Evolutionary conservation across 2,329 filamentous ascomycete genomes (phyloP).

Genomic region (Coniochaeta ligniaria): DNA sequence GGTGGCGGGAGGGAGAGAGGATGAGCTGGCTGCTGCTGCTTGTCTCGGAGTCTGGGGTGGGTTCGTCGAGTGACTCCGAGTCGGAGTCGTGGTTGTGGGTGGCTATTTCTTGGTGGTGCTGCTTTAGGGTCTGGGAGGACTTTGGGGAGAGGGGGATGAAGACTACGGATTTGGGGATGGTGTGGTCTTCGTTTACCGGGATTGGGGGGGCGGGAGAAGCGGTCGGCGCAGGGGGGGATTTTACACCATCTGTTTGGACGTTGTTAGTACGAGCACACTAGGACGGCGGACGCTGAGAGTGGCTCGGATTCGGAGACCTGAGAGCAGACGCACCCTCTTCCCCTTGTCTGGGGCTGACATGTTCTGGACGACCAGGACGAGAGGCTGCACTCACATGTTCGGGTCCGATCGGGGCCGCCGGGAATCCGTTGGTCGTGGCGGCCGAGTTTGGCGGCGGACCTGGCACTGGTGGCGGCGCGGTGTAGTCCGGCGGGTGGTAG

Average conservation of each 20-base stretch:
- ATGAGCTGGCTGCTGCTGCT: not conserved
- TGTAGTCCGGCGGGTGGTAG: slow-evolving; percentile 38
- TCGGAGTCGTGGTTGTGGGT: slow-evolving; percentile 4
- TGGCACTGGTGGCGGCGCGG: slow-evolving; percentile 30
- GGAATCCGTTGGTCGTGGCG: slow-evolving; percentile 11
- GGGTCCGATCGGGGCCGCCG: slow-evolving; percentile 15
- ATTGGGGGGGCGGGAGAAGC: slow-evolving; percentile 4
- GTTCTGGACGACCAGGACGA: slow-evolving; percentile 10
- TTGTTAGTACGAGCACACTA: not conserved
- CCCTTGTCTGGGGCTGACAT: slow-evolving; percentile 9
- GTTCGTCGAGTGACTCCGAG: slow-evolving; percentile 10
- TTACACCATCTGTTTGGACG: slow-evolving; percentile 8
- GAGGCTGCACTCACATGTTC: slow-evolving; percentile 21
- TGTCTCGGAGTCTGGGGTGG: slow-evolving; percentile 1
- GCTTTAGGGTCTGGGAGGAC: slow-evolving; percentile 36
- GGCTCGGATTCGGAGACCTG: not conserved
- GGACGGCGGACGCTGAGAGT: not conserved
- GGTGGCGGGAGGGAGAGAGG: slow-evolving; percentile 3
- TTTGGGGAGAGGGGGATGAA: slow-evolving; percentile 44
- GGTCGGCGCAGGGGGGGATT: not conserved
- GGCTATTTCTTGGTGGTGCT: slow-evolving; percentile 28
- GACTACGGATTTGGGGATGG: slow-evolving; percentile 31
- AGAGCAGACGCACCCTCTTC: slow-evolving; percentile 20
- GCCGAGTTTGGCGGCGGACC: slow-evolving; percentile 18
- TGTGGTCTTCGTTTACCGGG: not conserved